Conservation (phyloP, 2,329 filamentous ascomycete species). For the Fusarium newnesense region DNA sequence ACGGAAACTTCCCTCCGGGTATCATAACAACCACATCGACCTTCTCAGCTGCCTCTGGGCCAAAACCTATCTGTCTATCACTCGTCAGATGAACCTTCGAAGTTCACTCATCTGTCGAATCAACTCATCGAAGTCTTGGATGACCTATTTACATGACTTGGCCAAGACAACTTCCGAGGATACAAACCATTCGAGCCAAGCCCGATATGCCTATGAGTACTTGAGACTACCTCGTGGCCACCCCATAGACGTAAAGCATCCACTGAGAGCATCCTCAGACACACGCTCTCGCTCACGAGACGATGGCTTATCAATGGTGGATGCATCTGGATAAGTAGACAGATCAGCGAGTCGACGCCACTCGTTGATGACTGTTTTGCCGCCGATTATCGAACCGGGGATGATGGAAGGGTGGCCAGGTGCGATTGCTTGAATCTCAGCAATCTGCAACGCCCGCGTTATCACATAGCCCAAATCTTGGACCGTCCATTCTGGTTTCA, state of each 20-base stretch:
- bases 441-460: not conserved
- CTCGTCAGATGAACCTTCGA: not conserved
- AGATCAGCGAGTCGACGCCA: not conserved
- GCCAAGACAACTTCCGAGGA: not conserved
- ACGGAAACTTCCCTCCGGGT: slow-evolving; percentile 1
- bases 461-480: accelerated
- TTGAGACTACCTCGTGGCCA: not conserved
- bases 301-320: accelerated
- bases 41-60: not conserved
- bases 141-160: not conserved
- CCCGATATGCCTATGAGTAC: not conserved
- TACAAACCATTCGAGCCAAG: slow-evolving; percentile 8
- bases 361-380: not conserved
- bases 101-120: not conserved
- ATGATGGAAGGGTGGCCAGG: not conserved
- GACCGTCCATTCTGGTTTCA: not conserved
- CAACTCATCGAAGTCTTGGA: not conserved
- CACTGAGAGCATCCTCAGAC: not conserved
- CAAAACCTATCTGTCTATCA: slow-evolving; percentile 1
- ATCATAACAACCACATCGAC: not conserved
- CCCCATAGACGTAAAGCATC: not conserved
- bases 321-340: accelerated
- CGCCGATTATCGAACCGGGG: not conserved
- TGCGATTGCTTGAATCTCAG: not conserved
- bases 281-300: not conserved